A percentile compares a stretch with the other conserved stretches of the same genome.
phyloP scores from a whole-genome alignment of 2,329 filamentous ascomycete genomes.

The Claviceps pazoutovae region DNA sequence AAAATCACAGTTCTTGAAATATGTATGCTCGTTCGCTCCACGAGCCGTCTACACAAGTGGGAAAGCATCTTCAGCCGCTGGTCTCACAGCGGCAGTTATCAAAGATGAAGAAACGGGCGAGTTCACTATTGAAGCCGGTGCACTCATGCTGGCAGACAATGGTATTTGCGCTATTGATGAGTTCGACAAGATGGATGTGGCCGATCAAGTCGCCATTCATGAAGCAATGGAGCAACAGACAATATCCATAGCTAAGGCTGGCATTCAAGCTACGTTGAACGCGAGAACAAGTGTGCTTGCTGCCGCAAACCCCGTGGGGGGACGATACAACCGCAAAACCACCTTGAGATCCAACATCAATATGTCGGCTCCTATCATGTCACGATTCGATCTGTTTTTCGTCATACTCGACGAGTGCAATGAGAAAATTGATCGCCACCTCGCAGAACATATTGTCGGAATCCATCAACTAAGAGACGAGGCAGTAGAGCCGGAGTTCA shows the following conservation, averaged over 20 bases:
- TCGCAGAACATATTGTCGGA: constrained; percentile 87
- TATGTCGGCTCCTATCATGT: constrained; percentile 99
- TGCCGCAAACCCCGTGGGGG: constrained; percentile 88
- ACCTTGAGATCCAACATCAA: constrained; percentile 92
- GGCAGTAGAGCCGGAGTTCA: constrained; percentile 84
- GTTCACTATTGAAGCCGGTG: constrained; percentile 96
- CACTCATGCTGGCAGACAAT: constrained; percentile 92
- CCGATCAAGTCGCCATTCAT: constrained; percentile 95
- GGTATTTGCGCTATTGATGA: constrained; percentile 98
- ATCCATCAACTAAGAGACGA: constrained; percentile 88
- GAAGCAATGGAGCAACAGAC: constrained; percentile 99
- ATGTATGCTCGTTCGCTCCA: constrained; percentile 92
- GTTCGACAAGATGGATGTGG: constrained; percentile 99
- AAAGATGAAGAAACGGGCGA: constrained; percentile 98
- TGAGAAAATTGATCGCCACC: constrained; percentile 74
- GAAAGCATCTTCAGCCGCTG: constrained; percentile 91
- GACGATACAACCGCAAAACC: constrained; percentile 92
- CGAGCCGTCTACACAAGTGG: constrained; percentile 95
- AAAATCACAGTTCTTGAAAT: constrained; percentile 97
- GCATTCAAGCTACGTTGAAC: constrained; percentile 94
- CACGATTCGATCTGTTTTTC: constrained; percentile 96
- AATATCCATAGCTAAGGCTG: constrained; percentile 95
- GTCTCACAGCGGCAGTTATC: constrained; percentile 91
- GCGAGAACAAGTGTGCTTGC: constrained; percentile 90
- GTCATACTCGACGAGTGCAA: constrained; percentile 96